These are phyloP conservation scores for Circinella minor DNA, from an alignment of 371 early-diverging fungal genomes.

Conservation along the genomic window DNA sequence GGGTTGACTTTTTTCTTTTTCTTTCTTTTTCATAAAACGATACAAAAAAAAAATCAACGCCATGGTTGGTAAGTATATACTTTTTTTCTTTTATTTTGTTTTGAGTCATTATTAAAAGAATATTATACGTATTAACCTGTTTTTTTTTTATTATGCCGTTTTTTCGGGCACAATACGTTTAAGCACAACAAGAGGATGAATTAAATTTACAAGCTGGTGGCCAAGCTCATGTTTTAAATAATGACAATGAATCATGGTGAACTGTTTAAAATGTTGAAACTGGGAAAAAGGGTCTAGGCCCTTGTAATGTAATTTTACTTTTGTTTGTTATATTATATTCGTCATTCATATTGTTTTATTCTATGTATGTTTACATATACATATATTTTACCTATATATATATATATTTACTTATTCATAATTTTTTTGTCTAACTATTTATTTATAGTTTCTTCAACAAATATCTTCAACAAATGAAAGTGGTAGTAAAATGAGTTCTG, in stretches of 20 bases:
- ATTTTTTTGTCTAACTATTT: not conserved
- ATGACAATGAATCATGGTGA: constrained; percentile 66
- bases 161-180: constrained; percentile 31
- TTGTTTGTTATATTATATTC: not conserved
- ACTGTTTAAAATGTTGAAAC: constrained; percentile 49
- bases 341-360: too few relatives aligned
- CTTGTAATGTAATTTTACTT: constrained; percentile 54
- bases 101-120: too few relatives aligned
- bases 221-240: constrained; percentile 50
- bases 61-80: constrained; percentile 1
- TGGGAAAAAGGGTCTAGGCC: constrained; percentile 61
- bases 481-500: not conserved
- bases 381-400: too few relatives aligned
- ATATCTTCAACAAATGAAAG: not conserved
- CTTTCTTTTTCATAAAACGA: too few relatives aligned
- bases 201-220: constrained; percentile 62
- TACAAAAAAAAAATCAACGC: not conserved
- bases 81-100: not conserved
- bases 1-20: not conserved
- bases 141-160: not conserved
- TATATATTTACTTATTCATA: too few relatives aligned
- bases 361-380: too few relatives aligned
- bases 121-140: not conserved
- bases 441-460: constrained; percentile 1
- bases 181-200: constrained; percentile 60